A percentile compares a stretch with the other conserved stretches of the same genome.
Evolutionary conservation across 768 basidiomycete species (phyloP).

Genomic region (Naganishia vaughanmartiniae): DNA sequence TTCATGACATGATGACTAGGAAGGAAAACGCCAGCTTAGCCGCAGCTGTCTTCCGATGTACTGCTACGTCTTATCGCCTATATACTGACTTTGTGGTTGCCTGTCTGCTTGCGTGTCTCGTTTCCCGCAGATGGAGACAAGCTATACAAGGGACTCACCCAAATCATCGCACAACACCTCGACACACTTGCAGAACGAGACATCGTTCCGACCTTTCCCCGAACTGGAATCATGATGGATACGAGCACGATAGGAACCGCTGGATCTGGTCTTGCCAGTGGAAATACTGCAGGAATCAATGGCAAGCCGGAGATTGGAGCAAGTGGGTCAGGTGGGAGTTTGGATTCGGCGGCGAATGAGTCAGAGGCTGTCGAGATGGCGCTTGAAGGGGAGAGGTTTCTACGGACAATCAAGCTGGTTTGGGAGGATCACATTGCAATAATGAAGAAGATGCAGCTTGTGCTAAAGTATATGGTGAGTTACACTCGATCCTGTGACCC

Average conservation of each 20-base stretch:
- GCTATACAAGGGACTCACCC: conserved; percentile 79
- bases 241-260: background rate
- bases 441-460: conserved; percentile 81
- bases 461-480: conserved; percentile 93
- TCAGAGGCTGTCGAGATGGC: conserved; percentile 69
- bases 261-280: background rate
- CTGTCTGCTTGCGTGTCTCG: background rate
- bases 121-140: conserved; percentile 62
- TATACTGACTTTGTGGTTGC: background rate
- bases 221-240: conserved; percentile 55
- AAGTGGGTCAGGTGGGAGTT: background rate
- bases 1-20: background rate
- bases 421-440: conserved; percentile 93
- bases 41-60: background rate
- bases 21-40: no score
- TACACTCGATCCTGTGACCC: background rate
- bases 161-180: conserved; percentile 77
- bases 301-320: background rate
- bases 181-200: conserved; percentile 70
- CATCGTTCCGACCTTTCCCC: conserved; percentile 78
- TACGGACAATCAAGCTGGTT: conserved; percentile 76
- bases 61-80: background rate
- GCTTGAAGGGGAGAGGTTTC: conserved; percentile 76
- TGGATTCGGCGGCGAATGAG: conserved; percentile 7
- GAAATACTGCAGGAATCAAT: background rate